A percentile compares a stretch with the other conserved stretches of the same genome.
Evolutionary conservation across 306 rosid species (phyloP).

Genomic region (Inga laurina): DNA sequence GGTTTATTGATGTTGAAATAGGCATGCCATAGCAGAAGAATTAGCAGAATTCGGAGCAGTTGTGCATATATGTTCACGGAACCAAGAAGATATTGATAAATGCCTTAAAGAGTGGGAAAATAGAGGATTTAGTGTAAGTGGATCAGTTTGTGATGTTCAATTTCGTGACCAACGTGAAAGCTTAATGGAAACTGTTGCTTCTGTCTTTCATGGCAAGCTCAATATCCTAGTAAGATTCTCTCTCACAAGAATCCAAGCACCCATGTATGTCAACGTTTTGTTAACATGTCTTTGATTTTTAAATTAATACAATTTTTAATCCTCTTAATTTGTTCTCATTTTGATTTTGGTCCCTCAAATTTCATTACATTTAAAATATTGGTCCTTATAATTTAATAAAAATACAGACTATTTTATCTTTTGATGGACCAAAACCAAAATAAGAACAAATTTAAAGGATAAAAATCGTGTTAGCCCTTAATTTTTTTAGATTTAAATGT

Average conservation of each 20-base stretch:
- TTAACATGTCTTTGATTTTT: too few species aligned
- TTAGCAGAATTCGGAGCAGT: slow-evolving; percentile 37
- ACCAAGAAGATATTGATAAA: neutral
- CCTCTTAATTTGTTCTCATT: too few species aligned
- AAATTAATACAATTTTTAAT: too few species aligned
- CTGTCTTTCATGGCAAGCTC: slow-evolving; percentile 33
- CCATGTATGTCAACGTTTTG: too few species aligned
- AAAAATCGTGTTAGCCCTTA: too few species aligned
- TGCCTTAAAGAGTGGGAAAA: slow-evolving; percentile 21
- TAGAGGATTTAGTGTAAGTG: slow-evolving; percentile 25
- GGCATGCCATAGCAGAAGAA: slow-evolving; percentile 6
- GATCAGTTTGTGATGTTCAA: slow-evolving; percentile 28
- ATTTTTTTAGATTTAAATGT: neutral
- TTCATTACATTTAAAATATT: too few species aligned
- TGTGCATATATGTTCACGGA: neutral
- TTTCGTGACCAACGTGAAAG: slow-evolving; percentile 12
- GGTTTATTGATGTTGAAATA: neutral
- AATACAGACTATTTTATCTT: too few species aligned
- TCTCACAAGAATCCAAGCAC: neutral
- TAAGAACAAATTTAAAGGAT: too few species aligned
- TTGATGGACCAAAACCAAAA: too few species aligned
- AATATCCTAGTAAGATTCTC: slow-evolving; percentile 27
- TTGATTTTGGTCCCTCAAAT: too few species aligned
- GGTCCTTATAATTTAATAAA: too few species aligned
- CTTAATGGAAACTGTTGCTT: neutral